Conservation (phyloP, 495 filamentous ascomycete genomes). For the Astrothelium subdiscretum region DNA sequence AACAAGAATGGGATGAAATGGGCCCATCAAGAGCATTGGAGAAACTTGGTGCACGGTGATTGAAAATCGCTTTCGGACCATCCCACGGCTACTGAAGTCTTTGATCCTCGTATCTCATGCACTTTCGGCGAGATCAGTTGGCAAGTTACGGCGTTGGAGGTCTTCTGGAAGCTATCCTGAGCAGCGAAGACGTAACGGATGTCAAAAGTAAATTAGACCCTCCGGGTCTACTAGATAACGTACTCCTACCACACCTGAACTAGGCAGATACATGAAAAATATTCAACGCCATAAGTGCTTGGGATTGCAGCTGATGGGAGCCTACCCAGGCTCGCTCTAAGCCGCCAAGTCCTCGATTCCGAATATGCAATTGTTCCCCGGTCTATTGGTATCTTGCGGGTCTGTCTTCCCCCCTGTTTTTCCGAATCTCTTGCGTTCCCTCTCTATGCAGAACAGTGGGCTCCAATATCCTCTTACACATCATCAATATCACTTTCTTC, state of each 20-base stretch:
- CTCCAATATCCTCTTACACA: background rate
- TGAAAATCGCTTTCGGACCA: background rate
- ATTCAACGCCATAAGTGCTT: background rate
- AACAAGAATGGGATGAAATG: conserved; percentile 93
- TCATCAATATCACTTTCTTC: conserved; percentile 32
- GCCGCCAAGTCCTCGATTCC: background rate
- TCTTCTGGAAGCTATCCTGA: background rate
- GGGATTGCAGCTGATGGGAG: background rate
- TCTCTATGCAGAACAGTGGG: background rate
- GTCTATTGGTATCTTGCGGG: background rate
- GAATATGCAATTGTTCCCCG: background rate
- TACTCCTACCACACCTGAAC: background rate
- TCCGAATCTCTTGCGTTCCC: background rate
- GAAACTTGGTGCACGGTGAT: conserved; percentile 75
- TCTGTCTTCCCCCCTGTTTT: background rate
- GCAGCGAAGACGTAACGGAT: background rate
- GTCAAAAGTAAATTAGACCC: background rate
- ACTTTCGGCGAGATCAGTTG: background rate
- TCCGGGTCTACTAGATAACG: background rate
- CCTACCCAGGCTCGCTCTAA: background rate
- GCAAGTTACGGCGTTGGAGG: background rate
- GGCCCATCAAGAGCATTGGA: conserved; percentile 64
- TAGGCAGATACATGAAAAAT: background rate
- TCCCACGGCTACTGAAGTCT: background rate
- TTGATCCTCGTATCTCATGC: background rate